phyloP scores from a whole-genome alignment of 164 flowering plant genomes.

The Annona squamosa region DNA sequence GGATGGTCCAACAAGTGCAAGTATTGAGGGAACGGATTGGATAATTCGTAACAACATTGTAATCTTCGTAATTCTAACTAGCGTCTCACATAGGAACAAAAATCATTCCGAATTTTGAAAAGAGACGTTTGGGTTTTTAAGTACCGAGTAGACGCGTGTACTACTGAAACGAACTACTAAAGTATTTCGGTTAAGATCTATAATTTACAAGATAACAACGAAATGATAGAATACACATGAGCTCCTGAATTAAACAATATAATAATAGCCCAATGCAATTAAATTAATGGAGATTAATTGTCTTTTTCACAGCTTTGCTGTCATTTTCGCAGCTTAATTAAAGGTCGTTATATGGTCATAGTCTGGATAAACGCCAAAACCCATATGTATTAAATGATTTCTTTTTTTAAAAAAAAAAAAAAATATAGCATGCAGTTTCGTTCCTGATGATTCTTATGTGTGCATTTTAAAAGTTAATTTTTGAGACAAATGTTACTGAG shows the following conservation, averaged over 20 bases:
- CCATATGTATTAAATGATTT: background rate
- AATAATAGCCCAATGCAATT: background rate
- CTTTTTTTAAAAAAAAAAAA: no score
- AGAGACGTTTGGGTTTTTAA: background rate
- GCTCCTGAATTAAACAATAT: background rate
- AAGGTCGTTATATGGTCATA: slow-evolving; percentile 4
- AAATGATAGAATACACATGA: background rate
- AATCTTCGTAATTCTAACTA: background rate
- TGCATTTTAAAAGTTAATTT: no score
- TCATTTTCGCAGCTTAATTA: background rate
- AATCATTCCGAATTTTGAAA: background rate
- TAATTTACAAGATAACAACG: background rate
- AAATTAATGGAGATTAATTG: background rate
- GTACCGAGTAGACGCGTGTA: background rate
- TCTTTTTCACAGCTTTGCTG: background rate
- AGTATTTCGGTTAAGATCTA: background rate
- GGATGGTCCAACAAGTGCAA: no score
- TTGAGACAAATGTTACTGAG: no score
- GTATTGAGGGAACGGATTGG: no score
- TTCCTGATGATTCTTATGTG: no score
- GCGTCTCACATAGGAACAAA: background rate
- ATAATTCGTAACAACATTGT: no score
- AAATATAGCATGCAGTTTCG: no score
- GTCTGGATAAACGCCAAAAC: background rate
- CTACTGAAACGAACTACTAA: background rate